Percentiles rank a stretch among this genome's conserved stretches.
phyloP scores from a whole-genome alignment of 345 rosid genomes.

The Gossypium raimondii region DNA sequence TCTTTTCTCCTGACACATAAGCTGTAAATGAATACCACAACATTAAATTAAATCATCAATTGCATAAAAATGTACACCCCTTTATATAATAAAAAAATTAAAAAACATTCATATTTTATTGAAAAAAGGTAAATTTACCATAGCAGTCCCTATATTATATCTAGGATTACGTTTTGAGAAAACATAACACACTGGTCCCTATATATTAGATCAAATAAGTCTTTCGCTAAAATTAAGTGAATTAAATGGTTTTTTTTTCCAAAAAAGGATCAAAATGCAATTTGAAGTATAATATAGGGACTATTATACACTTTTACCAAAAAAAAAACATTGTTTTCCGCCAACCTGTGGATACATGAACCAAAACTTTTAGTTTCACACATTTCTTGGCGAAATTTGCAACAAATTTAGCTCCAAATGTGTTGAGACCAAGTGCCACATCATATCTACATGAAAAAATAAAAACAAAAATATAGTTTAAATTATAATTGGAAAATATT shows the following conservation, averaged over 20 bases:
- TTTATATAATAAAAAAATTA: neutral
- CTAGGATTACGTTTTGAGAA: too few species aligned
- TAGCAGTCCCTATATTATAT: too few species aligned
- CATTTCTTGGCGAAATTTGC: conserved; percentile 56
- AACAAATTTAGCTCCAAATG: conserved; percentile 54
- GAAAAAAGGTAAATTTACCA: neutral
- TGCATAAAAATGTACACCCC: neutral
- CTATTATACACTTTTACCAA: too few species aligned
- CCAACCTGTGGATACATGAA: conserved; percentile 67
- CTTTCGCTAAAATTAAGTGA: too few species aligned
- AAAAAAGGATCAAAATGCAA: too few species aligned
- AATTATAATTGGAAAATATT: neutral
- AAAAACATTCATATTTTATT: neutral
- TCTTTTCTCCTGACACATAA: conserved; percentile 52
- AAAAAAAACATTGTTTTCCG: neutral
- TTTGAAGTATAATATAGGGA: too few species aligned
- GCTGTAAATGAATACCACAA: conserved; percentile 32
- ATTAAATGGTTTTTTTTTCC: too few species aligned
- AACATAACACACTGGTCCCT: too few species aligned
- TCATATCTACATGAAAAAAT: conserved; percentile 44
- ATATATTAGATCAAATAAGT: too few species aligned
- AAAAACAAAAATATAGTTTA: neutral
- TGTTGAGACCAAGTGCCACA: conserved; percentile 50
- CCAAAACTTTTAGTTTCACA: conserved; percentile 37
- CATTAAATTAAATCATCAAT: neutral